Percentiles rank a stretch among this genome's conserved stretches.
These are phyloP conservation scores for Pseudogymnoascus sp. DNA, from an alignment of 2,329 filamentous ascomycete genomes.

Conservation along the genomic window DNA sequence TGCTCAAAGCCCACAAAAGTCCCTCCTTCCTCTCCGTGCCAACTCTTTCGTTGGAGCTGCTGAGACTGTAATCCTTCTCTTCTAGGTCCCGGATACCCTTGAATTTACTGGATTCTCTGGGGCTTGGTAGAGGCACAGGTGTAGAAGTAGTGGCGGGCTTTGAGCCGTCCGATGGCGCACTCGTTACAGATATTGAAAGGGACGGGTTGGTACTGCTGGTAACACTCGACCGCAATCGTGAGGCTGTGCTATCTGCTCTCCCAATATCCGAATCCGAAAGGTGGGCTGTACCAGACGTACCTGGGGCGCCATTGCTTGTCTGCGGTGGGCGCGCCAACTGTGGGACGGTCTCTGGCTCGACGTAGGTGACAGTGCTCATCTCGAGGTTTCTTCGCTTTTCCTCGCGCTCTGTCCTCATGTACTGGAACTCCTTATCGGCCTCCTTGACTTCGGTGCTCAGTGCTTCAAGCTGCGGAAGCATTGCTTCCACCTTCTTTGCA, in stretches of 20 bases:
- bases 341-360: slow-evolving; percentile 56
- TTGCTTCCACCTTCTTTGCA: slow-evolving; percentile 76
- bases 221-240: slow-evolving; percentile 49
- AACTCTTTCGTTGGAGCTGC: slow-evolving; percentile 45
- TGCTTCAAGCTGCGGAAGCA: slow-evolving; percentile 84
- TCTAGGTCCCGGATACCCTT: slow-evolving; percentile 89
- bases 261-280: slow-evolving; percentile 57
- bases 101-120: slow-evolving; percentile 49
- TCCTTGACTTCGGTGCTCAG: slow-evolving; percentile 81
- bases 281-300: slow-evolving; percentile 27
- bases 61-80: slow-evolving; percentile 57
- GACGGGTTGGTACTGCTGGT: slow-evolving; percentile 33
- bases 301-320: slow-evolving; percentile 19
- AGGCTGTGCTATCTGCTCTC: slow-evolving; percentile 65
- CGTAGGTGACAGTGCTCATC: slow-evolving; percentile 69
- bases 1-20: slow-evolving; percentile 85
- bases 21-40: slow-evolving; percentile 82
- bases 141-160: slow-evolving; percentile 35
- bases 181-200: slow-evolving; percentile 25
- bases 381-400: slow-evolving; percentile 87
- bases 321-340: slow-evolving; percentile 29
- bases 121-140: slow-evolving; percentile 42
- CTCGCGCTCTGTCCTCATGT: slow-evolving; percentile 88
- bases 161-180: slow-evolving; percentile 43
- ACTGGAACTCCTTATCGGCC: slow-evolving; percentile 93